Evolutionary conservation across 768 basidiomycete genomes (phyloP).

Genomic region (Scleroderma citrinum): DNA sequence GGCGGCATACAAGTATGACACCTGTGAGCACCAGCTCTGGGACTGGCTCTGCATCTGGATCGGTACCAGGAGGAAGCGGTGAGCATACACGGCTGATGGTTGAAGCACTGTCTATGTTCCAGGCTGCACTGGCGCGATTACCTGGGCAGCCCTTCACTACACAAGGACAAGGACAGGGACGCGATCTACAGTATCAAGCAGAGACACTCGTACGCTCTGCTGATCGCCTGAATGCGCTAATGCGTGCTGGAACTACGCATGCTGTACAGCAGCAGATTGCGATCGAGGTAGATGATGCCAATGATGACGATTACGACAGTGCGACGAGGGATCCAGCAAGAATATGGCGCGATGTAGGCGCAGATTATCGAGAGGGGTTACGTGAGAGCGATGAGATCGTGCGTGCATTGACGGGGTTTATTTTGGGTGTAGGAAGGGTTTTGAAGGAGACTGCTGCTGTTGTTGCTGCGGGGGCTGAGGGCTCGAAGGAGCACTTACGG

Average conservation of each 20-base stretch:
- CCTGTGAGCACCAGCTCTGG: conserved; percentile 12
- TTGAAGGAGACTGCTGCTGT: conserved; percentile 46
- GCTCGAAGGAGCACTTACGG: conserved; percentile 33
- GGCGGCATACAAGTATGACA: conserved; percentile 12
- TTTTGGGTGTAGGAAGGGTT: conserved; percentile 69
- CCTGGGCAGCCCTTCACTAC: conserved; percentile 40
- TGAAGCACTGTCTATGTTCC: conserved; percentile 66
- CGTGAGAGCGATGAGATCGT: conserved; percentile 76
- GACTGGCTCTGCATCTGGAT: conserved; percentile 4
- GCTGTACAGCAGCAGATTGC: conserved; percentile 73
- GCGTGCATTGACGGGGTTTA: conserved; percentile 65
- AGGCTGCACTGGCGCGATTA: conserved; percentile 54
- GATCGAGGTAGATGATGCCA: conserved; percentile 56
- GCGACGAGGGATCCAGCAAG: conserved; percentile 30
- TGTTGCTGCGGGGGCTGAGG: conserved; percentile 10
- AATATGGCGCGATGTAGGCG: conserved; percentile 64
- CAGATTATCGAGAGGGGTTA: conserved; percentile 66
- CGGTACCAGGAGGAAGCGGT: conserved; percentile 24
- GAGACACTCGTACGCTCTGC: conserved; percentile 58
- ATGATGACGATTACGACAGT: conserved; percentile 23
- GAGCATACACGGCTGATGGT: conserved; percentile 70
- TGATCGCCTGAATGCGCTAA: conserved; percentile 58
- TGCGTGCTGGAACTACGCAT: conserved; percentile 48
- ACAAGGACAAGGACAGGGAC: conserved; percentile 1
- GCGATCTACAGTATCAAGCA: conserved; percentile 57